Conservation (phyloP, 768 basidiomycete species). For the Russula virescens region DNA sequence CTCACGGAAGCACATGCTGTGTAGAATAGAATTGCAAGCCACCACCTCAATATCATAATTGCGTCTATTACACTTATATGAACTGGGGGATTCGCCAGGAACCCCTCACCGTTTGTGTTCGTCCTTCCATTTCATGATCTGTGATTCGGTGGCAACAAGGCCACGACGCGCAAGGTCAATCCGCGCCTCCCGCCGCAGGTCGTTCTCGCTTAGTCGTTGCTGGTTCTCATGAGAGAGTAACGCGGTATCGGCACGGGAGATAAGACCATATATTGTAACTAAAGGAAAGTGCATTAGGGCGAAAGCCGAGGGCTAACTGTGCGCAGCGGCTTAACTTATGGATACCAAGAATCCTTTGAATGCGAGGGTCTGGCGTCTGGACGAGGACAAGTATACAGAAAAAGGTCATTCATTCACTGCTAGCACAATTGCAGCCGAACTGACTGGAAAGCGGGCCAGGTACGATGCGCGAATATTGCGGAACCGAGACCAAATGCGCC, state of each 20-base stretch:
- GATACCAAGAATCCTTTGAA: conserved; percentile 78
- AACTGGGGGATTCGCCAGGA: background rate
- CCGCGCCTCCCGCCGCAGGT: conserved; percentile 65
- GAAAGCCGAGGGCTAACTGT: background rate
- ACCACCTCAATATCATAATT: conserved; percentile 10
- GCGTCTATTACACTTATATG: conserved; percentile 16
- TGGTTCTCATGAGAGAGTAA: conserved; percentile 63
- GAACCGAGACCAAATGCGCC: conserved; percentile 54
- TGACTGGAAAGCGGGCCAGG: conserved; percentile 71
- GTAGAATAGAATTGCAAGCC: conserved; percentile 19
- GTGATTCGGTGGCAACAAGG: conserved; percentile 74
- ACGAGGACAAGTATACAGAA: background rate
- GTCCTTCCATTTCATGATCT: conserved; percentile 74
- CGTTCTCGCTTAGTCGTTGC: conserved; percentile 61
- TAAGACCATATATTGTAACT: conserved; percentile 62
- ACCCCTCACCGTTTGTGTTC: conserved; percentile 24
- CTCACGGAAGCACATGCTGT: conserved; percentile 11
- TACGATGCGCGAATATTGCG: conserved; percentile 56
- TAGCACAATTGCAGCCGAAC: too few relatives aligned
- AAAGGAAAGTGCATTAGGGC: conserved; percentile 28
- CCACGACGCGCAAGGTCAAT: conserved; percentile 70
- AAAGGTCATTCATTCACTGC: background rate
- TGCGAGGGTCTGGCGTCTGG: conserved; percentile 70
- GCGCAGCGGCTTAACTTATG: conserved; percentile 46
- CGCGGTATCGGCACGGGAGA: conserved; percentile 71